A percentile compares a stretch with the other conserved stretches of the same genome.
These are phyloP conservation scores for Taiwanofungus camphoratus DNA, from an alignment of 1,284 basidiomycete species.

Conservation along the genomic window DNA sequence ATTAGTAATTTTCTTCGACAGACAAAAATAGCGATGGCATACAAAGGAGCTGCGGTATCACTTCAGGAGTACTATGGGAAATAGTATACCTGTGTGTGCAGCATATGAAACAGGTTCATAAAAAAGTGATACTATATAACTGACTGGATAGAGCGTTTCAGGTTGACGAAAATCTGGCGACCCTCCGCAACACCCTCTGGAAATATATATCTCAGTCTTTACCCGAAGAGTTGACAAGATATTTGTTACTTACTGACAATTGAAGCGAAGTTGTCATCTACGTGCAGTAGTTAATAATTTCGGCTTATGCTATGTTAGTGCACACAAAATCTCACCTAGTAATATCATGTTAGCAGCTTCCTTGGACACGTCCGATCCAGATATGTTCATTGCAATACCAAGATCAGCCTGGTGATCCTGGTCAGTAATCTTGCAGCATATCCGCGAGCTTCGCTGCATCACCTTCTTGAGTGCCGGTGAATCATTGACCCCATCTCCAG, in stretches of 20 bases:
- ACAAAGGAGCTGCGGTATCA: slow-evolving; percentile 64
- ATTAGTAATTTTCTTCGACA: not conserved
- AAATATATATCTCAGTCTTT: not conserved
- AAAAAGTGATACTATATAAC: slow-evolving; percentile 9
- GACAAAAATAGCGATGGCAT: slow-evolving; percentile 15
- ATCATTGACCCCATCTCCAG: slow-evolving; percentile 68
- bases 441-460: slow-evolving; percentile 9
- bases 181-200: slow-evolving; percentile 63
- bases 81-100: slow-evolving; percentile 46
- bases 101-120: not conserved
- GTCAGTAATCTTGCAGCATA: not conserved
- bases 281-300: no score
- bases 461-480: slow-evolving; percentile 63
- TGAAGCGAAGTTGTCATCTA: slow-evolving; percentile 66
- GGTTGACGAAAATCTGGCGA: slow-evolving; percentile 62
- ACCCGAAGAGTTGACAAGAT: not conserved
- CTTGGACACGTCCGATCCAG: slow-evolving; percentile 68
- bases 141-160: slow-evolving; percentile 65
- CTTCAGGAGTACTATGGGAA: slow-evolving; percentile 64
- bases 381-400: slow-evolving; percentile 72
- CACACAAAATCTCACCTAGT: slow-evolving; percentile 40
- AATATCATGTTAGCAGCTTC: slow-evolving; percentile 73
- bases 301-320: no score
- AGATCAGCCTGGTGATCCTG: slow-evolving; percentile 44
- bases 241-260: slow-evolving; percentile 55